Conservation (phyloP, 306 rosid species). For the Trichosanthes cucumerina region DNA sequence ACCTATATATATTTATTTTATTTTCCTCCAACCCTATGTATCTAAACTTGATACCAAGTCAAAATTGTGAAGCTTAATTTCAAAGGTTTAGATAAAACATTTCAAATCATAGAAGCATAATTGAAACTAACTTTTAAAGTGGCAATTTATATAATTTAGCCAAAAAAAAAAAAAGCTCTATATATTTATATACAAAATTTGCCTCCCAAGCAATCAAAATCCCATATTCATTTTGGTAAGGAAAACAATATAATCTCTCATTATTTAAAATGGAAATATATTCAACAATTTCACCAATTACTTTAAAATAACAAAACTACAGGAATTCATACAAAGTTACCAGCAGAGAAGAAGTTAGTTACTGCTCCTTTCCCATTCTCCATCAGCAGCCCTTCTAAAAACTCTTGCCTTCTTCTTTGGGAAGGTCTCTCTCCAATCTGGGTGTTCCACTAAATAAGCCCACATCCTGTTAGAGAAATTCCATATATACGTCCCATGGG, state of each 20-base stretch:
- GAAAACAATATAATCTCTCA: not conserved
- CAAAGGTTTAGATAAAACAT: too few species aligned
- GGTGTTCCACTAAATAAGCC: slow-evolving; percentile 60
- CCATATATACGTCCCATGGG: too few species aligned
- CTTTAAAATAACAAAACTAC: not conserved
- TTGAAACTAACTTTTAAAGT: too few species aligned
- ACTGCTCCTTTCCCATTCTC: slow-evolving; percentile 53
- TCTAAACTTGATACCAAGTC: too few species aligned
- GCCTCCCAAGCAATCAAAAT: not conserved
- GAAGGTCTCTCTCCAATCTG: slow-evolving; percentile 63
- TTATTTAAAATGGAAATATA: not conserved
- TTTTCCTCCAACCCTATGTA: too few species aligned
- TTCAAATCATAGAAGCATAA: too few species aligned
- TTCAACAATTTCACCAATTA: not conserved
- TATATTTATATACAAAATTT: not conserved
- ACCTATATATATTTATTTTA: too few species aligned
- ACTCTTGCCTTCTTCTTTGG: slow-evolving; percentile 45
- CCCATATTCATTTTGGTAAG: not conserved
- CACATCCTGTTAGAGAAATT: slow-evolving; percentile 35
- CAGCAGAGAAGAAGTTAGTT: not conserved
- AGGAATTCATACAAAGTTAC: not conserved
- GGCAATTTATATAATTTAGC: too few species aligned
- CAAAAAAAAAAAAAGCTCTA: not conserved
- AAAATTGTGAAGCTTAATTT: too few species aligned
- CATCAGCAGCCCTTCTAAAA: slow-evolving; percentile 44